A percentile compares a stretch with the other conserved stretches of the same genome.
Conservation (phyloP, 805 yeast species). For the Metahyphopichia silvanorum region DNA sequence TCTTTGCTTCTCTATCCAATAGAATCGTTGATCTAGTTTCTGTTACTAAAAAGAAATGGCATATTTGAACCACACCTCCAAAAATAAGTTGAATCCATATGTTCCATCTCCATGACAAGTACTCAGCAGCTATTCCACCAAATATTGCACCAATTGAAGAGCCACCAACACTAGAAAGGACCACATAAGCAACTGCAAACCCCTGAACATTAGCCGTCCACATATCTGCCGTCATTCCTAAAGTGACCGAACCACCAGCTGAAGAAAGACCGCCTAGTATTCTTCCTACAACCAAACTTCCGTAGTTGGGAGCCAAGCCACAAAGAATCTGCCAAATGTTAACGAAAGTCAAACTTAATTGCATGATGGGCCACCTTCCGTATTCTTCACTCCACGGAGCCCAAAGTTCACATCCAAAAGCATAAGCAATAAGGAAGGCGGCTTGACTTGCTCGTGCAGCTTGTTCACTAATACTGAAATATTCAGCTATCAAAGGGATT, state of each 20-base stretch:
- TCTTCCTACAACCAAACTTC: slow-evolving; percentile 19
- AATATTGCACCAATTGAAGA: slow-evolving; percentile 27
- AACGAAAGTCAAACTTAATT: slow-evolving; percentile 22
- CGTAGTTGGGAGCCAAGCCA: slow-evolving; percentile 27
- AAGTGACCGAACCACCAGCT: slow-evolving; percentile 31
- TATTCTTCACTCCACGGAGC: slow-evolving; percentile 34
- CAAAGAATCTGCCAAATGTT: slow-evolving; percentile 30
- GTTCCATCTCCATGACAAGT: slow-evolving; percentile 19
- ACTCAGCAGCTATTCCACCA: slow-evolving; percentile 18
- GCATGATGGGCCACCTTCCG: slow-evolving; percentile 33
- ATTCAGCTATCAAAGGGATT: slow-evolving; percentile 16
- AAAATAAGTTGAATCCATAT: slow-evolving; percentile 34
- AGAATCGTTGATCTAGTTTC: slow-evolving; percentile 33
- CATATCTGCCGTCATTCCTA: slow-evolving; percentile 32
- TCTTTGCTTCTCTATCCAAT: slow-evolving; percentile 33
- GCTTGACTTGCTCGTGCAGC: slow-evolving; percentile 23
- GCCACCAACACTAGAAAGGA: slow-evolving; percentile 31
- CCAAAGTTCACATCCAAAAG: slow-evolving; percentile 32
- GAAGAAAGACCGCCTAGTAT: slow-evolving; percentile 27
- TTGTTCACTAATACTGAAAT: slow-evolving; percentile 17
- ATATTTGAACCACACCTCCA: slow-evolving; percentile 29
- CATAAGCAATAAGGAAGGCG: slow-evolving; percentile 27
- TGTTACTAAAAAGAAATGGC: slow-evolving; percentile 31
- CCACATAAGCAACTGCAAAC: slow-evolving; percentile 30
- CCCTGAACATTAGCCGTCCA: slow-evolving; percentile 31